phyloP scores from a whole-genome alignment of 140 eudicot genomes.

The Bidens hawaiensis region DNA sequence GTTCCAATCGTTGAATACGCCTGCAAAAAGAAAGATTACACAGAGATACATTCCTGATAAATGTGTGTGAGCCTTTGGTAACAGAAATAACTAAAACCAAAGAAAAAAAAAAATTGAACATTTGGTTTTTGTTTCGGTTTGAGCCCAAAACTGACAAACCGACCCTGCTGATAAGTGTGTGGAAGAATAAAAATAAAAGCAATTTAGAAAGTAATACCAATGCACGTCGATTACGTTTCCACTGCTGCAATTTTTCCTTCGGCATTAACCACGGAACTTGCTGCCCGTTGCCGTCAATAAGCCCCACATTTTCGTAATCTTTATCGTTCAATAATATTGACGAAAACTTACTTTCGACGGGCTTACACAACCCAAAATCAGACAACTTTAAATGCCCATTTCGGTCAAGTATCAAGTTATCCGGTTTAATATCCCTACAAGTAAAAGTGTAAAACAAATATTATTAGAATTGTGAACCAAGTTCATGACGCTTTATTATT shows the following conservation, averaged over 20 bases:
- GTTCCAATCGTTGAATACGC: conserved; percentile 96
- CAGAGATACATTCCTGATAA: no score
- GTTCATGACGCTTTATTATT: background rate
- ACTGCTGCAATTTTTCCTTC: conserved; percentile 75
- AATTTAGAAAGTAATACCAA: no score
- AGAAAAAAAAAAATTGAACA: no score
- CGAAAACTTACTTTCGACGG: conserved; percentile 67
- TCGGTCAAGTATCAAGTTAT: conserved; percentile 77
- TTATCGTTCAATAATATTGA: conserved; percentile 72
- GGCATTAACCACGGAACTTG: conserved; percentile 94
- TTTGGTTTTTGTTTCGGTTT: no score
- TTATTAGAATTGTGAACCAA: no score
- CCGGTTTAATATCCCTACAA: conserved; percentile 88
- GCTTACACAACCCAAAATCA: conserved; percentile 93
- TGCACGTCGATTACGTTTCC: conserved; percentile 94
- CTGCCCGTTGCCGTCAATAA: conserved; percentile 56
- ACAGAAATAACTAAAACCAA: no score
- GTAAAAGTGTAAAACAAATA: no score
- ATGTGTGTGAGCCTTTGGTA: no score
- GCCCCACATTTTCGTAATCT: conserved; percentile 55
- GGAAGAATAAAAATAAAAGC: no score
- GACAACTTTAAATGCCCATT: conserved; percentile 88
- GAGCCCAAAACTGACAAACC: no score
- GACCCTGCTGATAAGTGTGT: no score
- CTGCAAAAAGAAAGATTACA: conserved; percentile 31